Evolutionary conservation across 2,329 filamentous ascomycete species (phyloP), one percentile per base, ranked within the genome.

Genomic region (Colletotrichum higginsianum): DNA sequence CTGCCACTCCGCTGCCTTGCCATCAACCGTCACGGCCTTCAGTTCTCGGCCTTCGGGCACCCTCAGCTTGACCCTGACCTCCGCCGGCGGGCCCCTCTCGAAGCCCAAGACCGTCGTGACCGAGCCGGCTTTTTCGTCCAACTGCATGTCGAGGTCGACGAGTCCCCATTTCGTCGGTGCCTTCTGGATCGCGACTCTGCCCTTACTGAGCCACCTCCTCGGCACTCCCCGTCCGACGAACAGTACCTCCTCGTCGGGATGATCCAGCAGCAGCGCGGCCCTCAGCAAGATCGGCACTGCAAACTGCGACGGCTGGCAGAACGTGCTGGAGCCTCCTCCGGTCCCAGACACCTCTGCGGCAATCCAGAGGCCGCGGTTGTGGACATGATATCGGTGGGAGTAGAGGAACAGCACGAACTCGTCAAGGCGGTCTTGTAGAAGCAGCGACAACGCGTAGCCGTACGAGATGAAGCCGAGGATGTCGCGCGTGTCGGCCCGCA

Each of bases 251-350:
- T 66, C 44, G 8, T 66, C 53, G 9, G 63, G 63, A 18, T 66
- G 63, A n/a, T 66, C 63, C 6, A 66, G 35, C 44, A 66, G 21
- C 44, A 60, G 26, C 13, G 63, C 53, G 11, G 63, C 63, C 7
- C 53, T 21, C 11, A 66, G 53, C n/a, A 66, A 4, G 15, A 66
- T 58, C 3, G 44, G 53, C 13, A 60, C 30, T 0, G 44, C 42
- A 42, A 66, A 66, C 18, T 66, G 40, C 9, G 63, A 58, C 2
- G 63, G 63, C 53, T 66, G 63, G 44, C 63, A 60, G 63, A 49
- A 66, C 21, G 63, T 66, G 63, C 53, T 66, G 18, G 63, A 60
- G 47, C 63, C 63, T n/a, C 63, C 63, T n/a, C 63, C 53, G 13
- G 63, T 66, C 8, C 63, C 53, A 2, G 63, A 53, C 15, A 66